Conservation (phyloP, 139 green algal species). For the Coelastrella sp. region DNA sequence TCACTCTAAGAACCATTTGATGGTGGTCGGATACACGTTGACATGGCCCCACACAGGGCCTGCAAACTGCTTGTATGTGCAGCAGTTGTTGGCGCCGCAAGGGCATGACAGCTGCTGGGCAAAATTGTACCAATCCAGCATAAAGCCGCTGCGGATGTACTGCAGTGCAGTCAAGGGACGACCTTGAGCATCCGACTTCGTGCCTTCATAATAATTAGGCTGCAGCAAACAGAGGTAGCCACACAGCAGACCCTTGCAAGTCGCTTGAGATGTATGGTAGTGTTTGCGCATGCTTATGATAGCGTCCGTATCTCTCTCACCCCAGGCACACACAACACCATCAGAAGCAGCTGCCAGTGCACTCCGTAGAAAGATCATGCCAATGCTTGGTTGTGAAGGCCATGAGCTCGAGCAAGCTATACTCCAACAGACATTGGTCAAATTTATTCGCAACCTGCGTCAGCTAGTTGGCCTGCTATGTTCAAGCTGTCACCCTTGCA, state of each 20-base stretch:
- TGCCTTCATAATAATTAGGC: conserved; percentile 41
- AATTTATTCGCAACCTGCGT: no score
- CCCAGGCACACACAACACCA: no score
- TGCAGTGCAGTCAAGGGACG: neutral
- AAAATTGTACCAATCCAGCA: conserved; percentile 20
- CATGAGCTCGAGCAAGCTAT: no score
- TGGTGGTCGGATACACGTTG: conserved; percentile 42
- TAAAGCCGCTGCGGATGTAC: conserved; percentile 41
- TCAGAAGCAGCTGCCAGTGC: no score
- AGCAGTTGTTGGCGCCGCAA: neutral
- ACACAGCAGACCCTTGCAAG: neutral
- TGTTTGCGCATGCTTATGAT: no score
- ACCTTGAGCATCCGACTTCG: neutral
- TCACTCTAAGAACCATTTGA: conserved; percentile 47
- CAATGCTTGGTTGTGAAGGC: no score
- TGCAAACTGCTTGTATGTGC: conserved; percentile 25
- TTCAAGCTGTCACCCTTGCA: no score
- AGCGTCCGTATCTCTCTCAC: no score
- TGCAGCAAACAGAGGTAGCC: neutral
- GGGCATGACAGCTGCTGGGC: conserved; percentile 23
- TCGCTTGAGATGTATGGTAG: neutral
- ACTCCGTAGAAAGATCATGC: no score
- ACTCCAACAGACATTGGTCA: no score
- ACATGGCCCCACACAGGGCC: conserved; percentile 50
- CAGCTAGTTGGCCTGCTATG: no score